phyloP scores from a whole-genome alignment of 495 filamentous ascomycete genomes.

The Letharia columbiana region DNA sequence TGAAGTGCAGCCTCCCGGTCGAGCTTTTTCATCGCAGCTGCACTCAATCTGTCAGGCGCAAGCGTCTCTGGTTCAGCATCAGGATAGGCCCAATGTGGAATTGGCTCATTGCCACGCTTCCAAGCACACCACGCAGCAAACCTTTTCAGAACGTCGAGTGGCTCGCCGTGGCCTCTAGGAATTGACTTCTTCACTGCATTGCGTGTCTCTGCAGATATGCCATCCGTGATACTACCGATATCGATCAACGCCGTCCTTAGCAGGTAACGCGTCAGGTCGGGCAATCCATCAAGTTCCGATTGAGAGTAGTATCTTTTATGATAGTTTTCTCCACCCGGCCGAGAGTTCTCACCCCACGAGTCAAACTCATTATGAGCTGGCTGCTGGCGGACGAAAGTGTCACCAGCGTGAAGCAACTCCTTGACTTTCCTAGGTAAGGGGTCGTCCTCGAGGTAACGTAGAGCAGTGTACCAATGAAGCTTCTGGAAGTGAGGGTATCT shows the following conservation, averaged over 20 bases:
- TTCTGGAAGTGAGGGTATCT: conserved; percentile 68
- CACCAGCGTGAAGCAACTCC: conserved; percentile 48
- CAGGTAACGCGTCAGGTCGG: conserved; percentile 55
- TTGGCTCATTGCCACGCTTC: conserved; percentile 63
- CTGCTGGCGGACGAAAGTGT: conserved; percentile 45
- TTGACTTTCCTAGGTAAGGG: conserved; percentile 53
- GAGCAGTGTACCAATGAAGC: conserved; percentile 63
- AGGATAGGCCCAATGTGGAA: conserved; percentile 56
- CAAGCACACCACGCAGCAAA: conserved; percentile 67
- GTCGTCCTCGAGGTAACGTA: conserved; percentile 58
- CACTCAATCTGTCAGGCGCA: conserved; percentile 27
- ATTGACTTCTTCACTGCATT: conserved; percentile 57
- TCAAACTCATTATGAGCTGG: conserved; percentile 54
- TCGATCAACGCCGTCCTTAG: conserved; percentile 62
- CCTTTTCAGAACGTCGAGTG: conserved; percentile 48
- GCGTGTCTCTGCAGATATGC: conserved; percentile 44
- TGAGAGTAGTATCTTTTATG: conserved; percentile 60
- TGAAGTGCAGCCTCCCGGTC: conserved; percentile 27
- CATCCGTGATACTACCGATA: conserved; percentile 52
- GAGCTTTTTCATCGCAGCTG: conserved; percentile 27
- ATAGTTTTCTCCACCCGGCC: conserved; percentile 38
- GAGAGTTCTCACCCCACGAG: conserved; percentile 42
- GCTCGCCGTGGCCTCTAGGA: conserved; percentile 54
- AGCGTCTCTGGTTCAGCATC: conserved; percentile 29
- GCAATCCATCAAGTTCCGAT: conserved; percentile 59